A percentile compares a stretch with the other conserved stretches of the same genome.
Conservation (phyloP, 2,329 filamentous ascomycete genomes). For the Xylariaceae sp. region DNA sequence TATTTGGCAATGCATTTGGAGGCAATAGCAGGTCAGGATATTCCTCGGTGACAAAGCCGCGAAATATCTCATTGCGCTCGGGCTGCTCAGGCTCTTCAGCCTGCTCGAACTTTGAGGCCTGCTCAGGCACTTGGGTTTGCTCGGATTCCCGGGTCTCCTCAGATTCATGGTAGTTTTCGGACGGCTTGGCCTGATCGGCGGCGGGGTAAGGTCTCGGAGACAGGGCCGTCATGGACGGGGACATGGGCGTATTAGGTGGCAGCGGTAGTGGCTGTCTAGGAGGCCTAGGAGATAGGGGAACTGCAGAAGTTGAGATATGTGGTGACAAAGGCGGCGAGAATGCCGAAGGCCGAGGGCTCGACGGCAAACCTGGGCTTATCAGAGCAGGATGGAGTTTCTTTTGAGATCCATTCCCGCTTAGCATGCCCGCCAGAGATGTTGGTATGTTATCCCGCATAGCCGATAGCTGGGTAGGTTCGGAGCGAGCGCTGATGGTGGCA, state of each 20-base stretch:
- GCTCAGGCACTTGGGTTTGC: too few relatives aligned
- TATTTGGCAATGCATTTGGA: constrained; percentile 80
- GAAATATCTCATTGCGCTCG: constrained; percentile 57
- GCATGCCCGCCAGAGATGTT: constrained; percentile 48
- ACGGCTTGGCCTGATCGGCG: constrained; percentile 29
- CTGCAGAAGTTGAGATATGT: constrained; percentile 40
- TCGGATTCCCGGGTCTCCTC: too few relatives aligned
- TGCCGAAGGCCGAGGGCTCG: constrained; percentile 53
- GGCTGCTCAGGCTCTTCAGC: constrained; percentile 21
- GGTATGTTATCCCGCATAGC: constrained; percentile 38
- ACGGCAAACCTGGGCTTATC: constrained; percentile 55
- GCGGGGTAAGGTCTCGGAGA: constrained; percentile 38
- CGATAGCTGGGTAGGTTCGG: constrained; percentile 27
- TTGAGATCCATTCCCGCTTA: constrained; percentile 36
- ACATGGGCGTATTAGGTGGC: constrained; percentile 62
- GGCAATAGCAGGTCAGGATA: constrained; percentile 80
- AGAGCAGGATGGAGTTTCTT: constrained; percentile 38
- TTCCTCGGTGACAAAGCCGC: constrained; percentile 75
- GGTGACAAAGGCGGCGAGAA: constrained; percentile 66
- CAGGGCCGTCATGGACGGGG: constrained; percentile 48
- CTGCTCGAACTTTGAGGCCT: too few relatives aligned
- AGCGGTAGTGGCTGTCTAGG: constrained; percentile 68
- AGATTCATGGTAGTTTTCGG: too few relatives aligned
- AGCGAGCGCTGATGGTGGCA: constrained; percentile 37
- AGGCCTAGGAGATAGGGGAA: constrained; percentile 65